Percentiles rank a stretch among this genome's conserved stretches.
These are phyloP conservation scores for Cryptococcus maquisensis DNA, from an alignment of 1,284 basidiomycete species.

Conservation along the genomic window DNA sequence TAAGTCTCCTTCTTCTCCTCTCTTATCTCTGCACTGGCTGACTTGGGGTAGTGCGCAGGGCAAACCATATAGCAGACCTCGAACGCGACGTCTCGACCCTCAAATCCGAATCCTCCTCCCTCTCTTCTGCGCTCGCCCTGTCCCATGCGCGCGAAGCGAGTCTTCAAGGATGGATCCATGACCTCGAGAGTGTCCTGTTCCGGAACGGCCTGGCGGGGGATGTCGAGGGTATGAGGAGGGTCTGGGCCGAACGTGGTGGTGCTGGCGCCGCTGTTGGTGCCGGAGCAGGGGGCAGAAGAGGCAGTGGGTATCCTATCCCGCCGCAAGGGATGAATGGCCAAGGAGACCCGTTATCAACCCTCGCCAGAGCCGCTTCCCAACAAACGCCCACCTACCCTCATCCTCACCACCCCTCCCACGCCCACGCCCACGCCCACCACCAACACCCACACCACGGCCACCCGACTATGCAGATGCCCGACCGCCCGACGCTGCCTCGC, in stretches of 20 bases:
- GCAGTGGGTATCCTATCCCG: background rate
- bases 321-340: background rate
- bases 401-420: background rate
- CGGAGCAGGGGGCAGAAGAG: background rate
- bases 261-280: too few species aligned
- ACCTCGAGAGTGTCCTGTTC: conserved; percentile 33
- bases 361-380: conserved; percentile 10
- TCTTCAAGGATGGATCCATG: conserved; percentile 30
- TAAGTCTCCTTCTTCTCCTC: conserved; percentile 13
- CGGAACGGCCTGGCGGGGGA: conserved; percentile 27
- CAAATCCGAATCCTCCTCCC: conserved; percentile 16
- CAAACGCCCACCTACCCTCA: background rate
- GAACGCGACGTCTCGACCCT: conserved; percentile 24
- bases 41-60: conserved; percentile 28
- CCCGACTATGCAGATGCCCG: background rate
- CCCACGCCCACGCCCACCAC: background rate
- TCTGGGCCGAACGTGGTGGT: conserved; percentile 16
- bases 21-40: background rate
- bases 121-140: conserved; percentile 15
- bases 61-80: conserved; percentile 38
- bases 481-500: conserved; percentile 6
- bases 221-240: conserved; percentile 27
- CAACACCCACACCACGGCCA: background rate
- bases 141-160: conserved; percentile 21
- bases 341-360: conserved; percentile 11